Evolutionary conservation across 2,329 filamentous ascomycete species (phyloP).

Genomic region (Aspergillus sp.): DNA sequence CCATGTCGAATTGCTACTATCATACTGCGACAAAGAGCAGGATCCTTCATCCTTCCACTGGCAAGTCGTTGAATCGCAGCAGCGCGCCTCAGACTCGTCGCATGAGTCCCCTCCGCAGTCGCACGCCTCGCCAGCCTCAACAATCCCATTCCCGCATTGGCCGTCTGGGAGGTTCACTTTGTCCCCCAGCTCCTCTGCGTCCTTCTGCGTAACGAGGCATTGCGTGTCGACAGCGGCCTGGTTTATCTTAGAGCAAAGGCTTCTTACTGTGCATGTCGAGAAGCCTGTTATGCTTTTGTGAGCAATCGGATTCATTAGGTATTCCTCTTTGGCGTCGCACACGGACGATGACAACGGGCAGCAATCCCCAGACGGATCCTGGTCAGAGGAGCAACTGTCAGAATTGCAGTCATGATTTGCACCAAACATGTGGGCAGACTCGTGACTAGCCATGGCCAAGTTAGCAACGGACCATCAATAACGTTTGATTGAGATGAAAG

Average conservation of each 20-base stretch:
- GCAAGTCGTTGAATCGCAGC: slow-evolving; percentile 20
- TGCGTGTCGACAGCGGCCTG: slow-evolving; percentile 40
- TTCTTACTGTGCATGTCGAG: slow-evolving; percentile 81
- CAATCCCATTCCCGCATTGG: slow-evolving; percentile 89
- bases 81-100: slow-evolving; percentile 13
- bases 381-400: slow-evolving; percentile 59
- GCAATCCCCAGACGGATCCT: slow-evolving; percentile 60
- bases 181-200: slow-evolving; percentile 45
- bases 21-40: neutral
- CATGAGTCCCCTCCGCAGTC: slow-evolving; percentile 72
- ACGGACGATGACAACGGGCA: slow-evolving; percentile 67
- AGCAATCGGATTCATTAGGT: slow-evolving; percentile 58
- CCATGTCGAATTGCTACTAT: slow-evolving; percentile 6
- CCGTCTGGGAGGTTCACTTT: slow-evolving; percentile 44
- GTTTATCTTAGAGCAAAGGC: slow-evolving; percentile 78
- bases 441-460: slow-evolving; percentile 53
- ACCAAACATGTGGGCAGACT: slow-evolving; percentile 88
- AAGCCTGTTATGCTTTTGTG: slow-evolving; percentile 69
- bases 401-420: slow-evolving; percentile 56
- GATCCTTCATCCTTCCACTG: slow-evolving; percentile 10
- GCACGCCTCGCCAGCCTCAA: slow-evolving; percentile 84
- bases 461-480: neutral
- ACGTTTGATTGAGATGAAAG: too few species aligned
- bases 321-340: slow-evolving; percentile 71
- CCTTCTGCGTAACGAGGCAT: slow-evolving; percentile 40